These are phyloP conservation scores for Eruca vesicaria DNA, from an alignment of 441 rosid genomes.

Conservation along the genomic window DNA sequence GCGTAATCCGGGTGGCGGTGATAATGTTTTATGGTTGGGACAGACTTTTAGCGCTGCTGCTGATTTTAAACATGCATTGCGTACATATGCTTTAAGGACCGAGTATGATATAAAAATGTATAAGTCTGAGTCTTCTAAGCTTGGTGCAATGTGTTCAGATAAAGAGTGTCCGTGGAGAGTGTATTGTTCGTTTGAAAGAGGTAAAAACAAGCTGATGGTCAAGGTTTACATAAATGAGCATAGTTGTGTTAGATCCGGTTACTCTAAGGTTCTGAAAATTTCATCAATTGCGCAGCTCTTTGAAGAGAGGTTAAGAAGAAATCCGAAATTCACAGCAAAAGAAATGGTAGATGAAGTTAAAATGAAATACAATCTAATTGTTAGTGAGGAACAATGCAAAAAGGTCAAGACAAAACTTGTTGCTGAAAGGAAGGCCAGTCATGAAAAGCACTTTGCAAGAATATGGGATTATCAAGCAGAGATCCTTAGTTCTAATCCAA, in stretches of 20 bases:
- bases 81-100: not conserved
- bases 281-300: not conserved
- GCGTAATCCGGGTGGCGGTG: not conserved
- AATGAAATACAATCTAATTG: not conserved
- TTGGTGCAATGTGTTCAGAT: not conserved
- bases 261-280: not conserved
- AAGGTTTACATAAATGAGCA: not conserved
- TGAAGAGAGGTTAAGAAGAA: not conserved
- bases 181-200: not conserved
- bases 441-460: not conserved
- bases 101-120: not conserved
- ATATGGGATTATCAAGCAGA: no score
- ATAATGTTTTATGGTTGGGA: not conserved
- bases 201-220: not conserved
- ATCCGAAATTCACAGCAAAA: not conserved
- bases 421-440: not conserved
- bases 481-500: no score
- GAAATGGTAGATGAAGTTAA: not conserved
- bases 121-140: not conserved
- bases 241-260: not conserved
- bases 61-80: not conserved
- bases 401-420: not conserved
- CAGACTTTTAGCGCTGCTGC: not conserved
- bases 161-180: not conserved
- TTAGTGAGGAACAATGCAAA: not conserved